These are phyloP conservation scores for Emergomyces pasteurianus DNA, from an alignment of 2,329 filamentous ascomycete genomes.

Conservation along the genomic window DNA sequence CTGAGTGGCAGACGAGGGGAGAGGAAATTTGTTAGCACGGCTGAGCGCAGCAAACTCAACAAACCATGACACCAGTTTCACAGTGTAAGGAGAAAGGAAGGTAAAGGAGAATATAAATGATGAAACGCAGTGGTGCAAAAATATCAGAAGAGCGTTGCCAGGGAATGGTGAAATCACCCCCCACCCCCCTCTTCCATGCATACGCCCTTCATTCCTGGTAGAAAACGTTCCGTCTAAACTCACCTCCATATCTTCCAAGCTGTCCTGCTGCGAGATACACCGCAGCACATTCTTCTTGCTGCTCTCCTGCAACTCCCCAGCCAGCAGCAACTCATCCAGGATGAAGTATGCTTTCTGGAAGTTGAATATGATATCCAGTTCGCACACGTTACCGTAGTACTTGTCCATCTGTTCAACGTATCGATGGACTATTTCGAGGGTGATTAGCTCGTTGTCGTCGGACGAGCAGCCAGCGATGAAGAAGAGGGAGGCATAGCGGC, in stretches of 20 bases:
- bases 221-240: constrained; percentile 33
- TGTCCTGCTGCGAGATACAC: constrained; percentile 95
- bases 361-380: constrained; percentile 99
- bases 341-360: constrained; percentile 99
- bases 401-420: constrained; percentile 99
- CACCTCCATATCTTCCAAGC: constrained; percentile 98
- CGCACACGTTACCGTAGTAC: constrained; percentile 99
- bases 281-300: constrained; percentile 98
- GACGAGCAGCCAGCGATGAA: constrained; percentile 96
- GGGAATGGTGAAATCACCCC: neutral
- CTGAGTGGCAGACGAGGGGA: constrained; percentile 37
- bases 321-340: constrained; percentile 86
- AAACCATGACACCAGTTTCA: neutral
- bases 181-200: neutral
- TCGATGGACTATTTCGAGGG: constrained; percentile 94
- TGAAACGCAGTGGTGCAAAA: neutral
- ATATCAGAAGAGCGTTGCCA: neutral
- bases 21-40: constrained; percentile 4
- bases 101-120: neutral
- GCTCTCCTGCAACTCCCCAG: constrained; percentile 95
- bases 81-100: neutral
- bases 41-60: neutral
- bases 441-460: constrained; percentile 97
- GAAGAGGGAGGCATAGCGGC: constrained; percentile 95
- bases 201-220: neutral